Conservation (phyloP, 2,329 filamentous ascomycete genomes). For the Monascus ruber region DNA sequence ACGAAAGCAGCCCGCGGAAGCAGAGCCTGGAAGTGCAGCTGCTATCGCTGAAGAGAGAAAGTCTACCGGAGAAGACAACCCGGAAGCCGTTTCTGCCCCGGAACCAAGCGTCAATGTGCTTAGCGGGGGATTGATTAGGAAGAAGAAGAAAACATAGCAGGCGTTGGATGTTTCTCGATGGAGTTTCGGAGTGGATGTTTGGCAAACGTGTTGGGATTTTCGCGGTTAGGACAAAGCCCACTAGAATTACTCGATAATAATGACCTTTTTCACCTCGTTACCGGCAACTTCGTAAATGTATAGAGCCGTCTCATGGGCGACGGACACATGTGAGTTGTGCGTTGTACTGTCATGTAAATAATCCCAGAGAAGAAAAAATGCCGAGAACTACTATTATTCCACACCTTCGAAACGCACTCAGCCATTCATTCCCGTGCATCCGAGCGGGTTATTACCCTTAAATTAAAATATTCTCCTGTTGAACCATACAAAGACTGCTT, state of each 20-base stretch:
- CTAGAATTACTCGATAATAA: neutral
- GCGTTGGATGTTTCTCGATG: neutral
- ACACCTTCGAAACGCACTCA: neutral
- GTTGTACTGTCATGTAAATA: too few species aligned
- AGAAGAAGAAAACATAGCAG: slow-evolving; percentile 21
- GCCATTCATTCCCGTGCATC: neutral
- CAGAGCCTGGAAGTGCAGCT: slow-evolving; percentile 4
- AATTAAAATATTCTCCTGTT: too few species aligned
- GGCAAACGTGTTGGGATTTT: neutral
- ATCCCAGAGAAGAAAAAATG: too few species aligned
- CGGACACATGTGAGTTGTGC: neutral
- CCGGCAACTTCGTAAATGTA: neutral
- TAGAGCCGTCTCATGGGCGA: neutral
- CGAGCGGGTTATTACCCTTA: too few species aligned
- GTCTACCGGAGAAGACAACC: neutral
- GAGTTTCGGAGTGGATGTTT: neutral
- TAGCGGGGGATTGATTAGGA: slow-evolving; percentile 26
- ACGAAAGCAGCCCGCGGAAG: slow-evolving; percentile 21
- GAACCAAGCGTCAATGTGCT: slow-evolving; percentile 24
- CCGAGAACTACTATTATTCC: neutral
- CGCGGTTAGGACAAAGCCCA: neutral
- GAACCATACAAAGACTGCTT: too few species aligned
- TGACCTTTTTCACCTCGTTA: too few species aligned
- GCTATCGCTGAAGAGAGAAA: slow-evolving; percentile 2
- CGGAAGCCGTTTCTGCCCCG: slow-evolving; percentile 3